Evolutionary conservation across 805 yeast genomes (phyloP).

Genomic region (Cyberlindnera amylophila): DNA sequence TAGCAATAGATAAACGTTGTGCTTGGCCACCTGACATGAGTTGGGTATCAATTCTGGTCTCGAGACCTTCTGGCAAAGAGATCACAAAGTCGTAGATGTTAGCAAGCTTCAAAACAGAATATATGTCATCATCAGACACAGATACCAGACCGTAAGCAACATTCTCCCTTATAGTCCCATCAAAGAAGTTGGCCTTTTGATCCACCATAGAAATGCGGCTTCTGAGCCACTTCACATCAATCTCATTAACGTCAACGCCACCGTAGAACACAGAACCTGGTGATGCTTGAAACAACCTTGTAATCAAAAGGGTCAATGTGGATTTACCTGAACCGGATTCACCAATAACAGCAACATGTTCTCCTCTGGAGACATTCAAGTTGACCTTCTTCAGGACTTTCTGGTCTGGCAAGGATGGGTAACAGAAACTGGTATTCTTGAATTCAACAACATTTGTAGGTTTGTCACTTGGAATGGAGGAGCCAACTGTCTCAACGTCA

Average conservation of each 20-base stretch:
- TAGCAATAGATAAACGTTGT: conserved; percentile 79
- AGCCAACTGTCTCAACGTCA: conserved; percentile 37
- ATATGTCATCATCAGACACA: conserved; percentile 35
- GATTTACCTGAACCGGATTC: conserved; percentile 92
- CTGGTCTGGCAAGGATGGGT: conserved; percentile 34
- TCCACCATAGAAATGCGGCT: conserved; percentile 62
- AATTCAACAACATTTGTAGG: conserved; percentile 35
- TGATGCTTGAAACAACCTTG: conserved; percentile 46
- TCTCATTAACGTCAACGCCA: conserved; percentile 41
- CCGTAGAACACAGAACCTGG: conserved; percentile 41
- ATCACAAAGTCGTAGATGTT: conserved; percentile 53
- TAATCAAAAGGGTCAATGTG: conserved; percentile 56
- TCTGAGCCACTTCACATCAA: conserved; percentile 49
- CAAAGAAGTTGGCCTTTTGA: conserved; percentile 69
- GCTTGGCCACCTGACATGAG: conserved; percentile 86
- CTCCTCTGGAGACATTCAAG: conserved; percentile 41
- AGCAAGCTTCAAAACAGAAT: conserved; percentile 39
- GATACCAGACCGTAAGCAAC: conserved; percentile 52
- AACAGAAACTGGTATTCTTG: conserved; percentile 44
- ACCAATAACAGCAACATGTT: conserved; percentile 70
- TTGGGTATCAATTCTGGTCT: conserved; percentile 50
- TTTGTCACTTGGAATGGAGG: conserved; percentile 25
- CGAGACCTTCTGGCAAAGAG: conserved; percentile 52
- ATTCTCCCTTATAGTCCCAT: conserved; percentile 71
- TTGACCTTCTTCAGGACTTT: conserved; percentile 40